Base-by-base conservation (phyloP, 2,329 filamentous ascomycete genomes). In the Metarhizium rileyi region DNA sequence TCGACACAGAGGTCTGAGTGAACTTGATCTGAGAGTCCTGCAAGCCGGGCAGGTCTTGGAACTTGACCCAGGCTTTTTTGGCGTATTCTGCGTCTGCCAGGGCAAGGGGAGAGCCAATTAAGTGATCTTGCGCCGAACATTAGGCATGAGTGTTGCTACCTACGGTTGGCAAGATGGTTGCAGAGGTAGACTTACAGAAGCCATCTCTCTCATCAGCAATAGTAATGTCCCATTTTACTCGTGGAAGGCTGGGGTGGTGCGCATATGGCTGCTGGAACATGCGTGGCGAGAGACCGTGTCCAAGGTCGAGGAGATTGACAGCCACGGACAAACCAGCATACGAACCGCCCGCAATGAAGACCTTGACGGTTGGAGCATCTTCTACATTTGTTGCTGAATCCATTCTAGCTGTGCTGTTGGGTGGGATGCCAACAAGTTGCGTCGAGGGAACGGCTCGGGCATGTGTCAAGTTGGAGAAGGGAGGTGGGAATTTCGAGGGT, bases 201-300 rank as follows among this genome's bases (percentile, higher is more conserved):
- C 87, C 87, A 70, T 90, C 86, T n/a, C 84, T 73, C 64, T 90
- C 84, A 58, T 90, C 86, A 23, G 87, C 80, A 22, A 90, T 75
- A 22, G 84, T 89, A 46, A 90, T 81, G 35, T 88, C 76, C 14
- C 87, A 66, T 1, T 78, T 73, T 42, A 84, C 70, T 23, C 70
- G 71, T 42, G 71, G 69, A 20, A 70, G 61, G 27, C 67, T 59
- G 55, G 67, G 55, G 57, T 73, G 57, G 60, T 75, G 67, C 41
- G 53, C 51, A 49, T 70, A 70, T n/a, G 59, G 59, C 30, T 63
- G 57, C 20, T 58, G 62, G 44, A 62, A 62, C 61, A 66, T 63
- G 40, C 81, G 75, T n/a, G 77, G 70, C 7, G 66, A 61, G 52
- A 72, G 67, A 18, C 82, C 82, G 50, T 77, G 71, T 52, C 77